Evolutionary conservation across 2,329 filamentous ascomycete genomes (phyloP).

Genomic region (Xylaria sp.): DNA sequence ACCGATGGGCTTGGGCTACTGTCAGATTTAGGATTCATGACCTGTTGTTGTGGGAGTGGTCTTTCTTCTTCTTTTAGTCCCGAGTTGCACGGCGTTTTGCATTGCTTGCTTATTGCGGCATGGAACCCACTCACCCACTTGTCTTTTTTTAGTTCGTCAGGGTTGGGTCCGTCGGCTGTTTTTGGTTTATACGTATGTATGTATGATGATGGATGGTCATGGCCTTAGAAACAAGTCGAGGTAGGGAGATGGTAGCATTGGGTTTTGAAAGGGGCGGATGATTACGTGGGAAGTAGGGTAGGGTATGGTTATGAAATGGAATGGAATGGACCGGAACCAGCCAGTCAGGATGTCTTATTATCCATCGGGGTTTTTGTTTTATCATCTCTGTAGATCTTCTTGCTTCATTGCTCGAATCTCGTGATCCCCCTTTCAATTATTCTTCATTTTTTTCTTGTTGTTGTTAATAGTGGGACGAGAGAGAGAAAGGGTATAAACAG

Average conservation of each 20-base stretch:
- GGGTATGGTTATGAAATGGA: conserved; percentile 1
- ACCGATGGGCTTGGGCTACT: conserved; percentile 1
- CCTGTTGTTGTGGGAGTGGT: background rate
- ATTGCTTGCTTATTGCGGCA: conserved; percentile 5
- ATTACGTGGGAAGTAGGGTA: background rate
- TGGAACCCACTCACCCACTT: background rate
- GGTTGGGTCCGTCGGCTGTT: background rate
- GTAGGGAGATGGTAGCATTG: background rate
- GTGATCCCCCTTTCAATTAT: background rate
- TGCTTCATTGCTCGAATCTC: background rate
- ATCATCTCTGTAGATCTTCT: background rate
- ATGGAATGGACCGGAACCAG: background rate
- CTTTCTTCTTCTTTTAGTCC: background rate
- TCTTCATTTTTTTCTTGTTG: background rate
- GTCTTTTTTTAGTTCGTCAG: background rate
- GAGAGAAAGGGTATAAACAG: background rate
- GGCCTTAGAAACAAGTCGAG: background rate
- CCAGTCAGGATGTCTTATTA: background rate
- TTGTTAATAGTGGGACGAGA: background rate
- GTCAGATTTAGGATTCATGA: background rate
- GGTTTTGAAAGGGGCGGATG: background rate
- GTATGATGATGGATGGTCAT: conserved; percentile 3
- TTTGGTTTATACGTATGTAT: conserved; percentile 7
- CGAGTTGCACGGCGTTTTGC: conserved; percentile 11
- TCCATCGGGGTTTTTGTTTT: background rate